Conservation (phyloP, 345 rosid species). For the Rhodamnia rubescens region DNA sequence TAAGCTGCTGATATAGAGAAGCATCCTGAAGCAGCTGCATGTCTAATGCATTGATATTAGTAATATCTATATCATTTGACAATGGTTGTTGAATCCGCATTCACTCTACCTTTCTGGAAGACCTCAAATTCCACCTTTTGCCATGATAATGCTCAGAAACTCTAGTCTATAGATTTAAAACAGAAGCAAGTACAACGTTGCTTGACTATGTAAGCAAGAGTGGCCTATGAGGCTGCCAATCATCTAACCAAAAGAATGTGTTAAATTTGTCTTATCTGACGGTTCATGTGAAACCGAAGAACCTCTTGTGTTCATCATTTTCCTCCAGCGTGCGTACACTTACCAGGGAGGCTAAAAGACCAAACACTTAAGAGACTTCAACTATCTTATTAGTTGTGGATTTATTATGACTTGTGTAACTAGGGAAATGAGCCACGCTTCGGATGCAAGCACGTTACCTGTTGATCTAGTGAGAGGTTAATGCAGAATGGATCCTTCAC, state of each 20-base stretch:
- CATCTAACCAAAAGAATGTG: too few relatives aligned
- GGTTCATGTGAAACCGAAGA: not conserved
- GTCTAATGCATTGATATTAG: not conserved
- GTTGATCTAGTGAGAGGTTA: not conserved
- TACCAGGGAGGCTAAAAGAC: not conserved
- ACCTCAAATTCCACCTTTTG: not conserved
- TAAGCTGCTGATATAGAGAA: not conserved
- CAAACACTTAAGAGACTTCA: not conserved
- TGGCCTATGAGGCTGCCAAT: too few relatives aligned
- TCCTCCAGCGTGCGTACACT: not conserved
- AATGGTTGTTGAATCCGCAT: not conserved
- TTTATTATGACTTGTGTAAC: not conserved
- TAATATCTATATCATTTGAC: not conserved
- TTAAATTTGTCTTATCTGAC: not conserved
- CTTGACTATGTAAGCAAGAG: not conserved
- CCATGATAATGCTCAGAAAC: not conserved
- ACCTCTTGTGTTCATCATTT: not conserved
- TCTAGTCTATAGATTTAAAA: not conserved
- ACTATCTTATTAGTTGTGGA: not conserved
- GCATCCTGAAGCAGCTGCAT: not conserved
- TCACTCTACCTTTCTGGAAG: not conserved
- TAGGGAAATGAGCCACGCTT: not conserved
- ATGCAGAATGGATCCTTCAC: not conserved
- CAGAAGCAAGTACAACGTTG: not conserved
- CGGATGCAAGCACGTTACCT: not conserved